A percentile compares a stretch with the other conserved stretches of the same genome.
Evolutionary conservation across 768 basidiomycete genomes (phyloP).

Genomic region (Tulasnella sp.): DNA sequence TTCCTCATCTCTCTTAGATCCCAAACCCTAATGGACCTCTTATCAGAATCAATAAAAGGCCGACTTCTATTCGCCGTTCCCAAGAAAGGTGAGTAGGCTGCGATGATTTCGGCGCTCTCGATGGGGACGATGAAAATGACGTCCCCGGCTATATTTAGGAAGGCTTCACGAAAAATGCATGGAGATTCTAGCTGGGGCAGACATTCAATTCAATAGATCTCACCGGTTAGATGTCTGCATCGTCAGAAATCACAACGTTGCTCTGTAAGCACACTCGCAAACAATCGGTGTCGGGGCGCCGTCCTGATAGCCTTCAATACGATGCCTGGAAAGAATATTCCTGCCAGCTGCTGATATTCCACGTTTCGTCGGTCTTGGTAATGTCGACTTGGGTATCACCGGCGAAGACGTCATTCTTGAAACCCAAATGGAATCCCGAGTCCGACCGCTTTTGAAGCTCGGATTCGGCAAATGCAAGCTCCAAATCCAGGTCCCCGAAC

Average conservation of each 20-base stretch:
- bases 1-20: background rate
- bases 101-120: background rate
- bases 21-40: conserved; percentile 36
- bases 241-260: conserved; percentile 88
- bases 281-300: background rate
- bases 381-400: conserved; percentile 94
- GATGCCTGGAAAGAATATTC: conserved; percentile 59
- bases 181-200: conserved; percentile 79
- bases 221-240: conserved; percentile 86
- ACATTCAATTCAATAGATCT: conserved; percentile 87
- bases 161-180: conserved; percentile 87
- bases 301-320: background rate
- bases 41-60: conserved; percentile 73
- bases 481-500: conserved; percentile 79
- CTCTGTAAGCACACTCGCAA: conserved; percentile 55
- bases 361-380: conserved; percentile 95
- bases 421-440: conserved; percentile 66
- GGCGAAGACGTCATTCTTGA: conserved; percentile 97
- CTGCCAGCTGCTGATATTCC: conserved; percentile 96
- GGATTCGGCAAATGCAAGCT: conserved; percentile 85
- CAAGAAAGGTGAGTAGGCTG: conserved; percentile 76
- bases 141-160: conserved; percentile 39
- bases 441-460: conserved; percentile 73
- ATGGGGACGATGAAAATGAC: background rate
- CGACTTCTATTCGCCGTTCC: conserved; percentile 91